Base-by-base conservation (phyloP, 2,329 filamentous ascomycete species). In the Colletotrichum endophyticum region DNA sequence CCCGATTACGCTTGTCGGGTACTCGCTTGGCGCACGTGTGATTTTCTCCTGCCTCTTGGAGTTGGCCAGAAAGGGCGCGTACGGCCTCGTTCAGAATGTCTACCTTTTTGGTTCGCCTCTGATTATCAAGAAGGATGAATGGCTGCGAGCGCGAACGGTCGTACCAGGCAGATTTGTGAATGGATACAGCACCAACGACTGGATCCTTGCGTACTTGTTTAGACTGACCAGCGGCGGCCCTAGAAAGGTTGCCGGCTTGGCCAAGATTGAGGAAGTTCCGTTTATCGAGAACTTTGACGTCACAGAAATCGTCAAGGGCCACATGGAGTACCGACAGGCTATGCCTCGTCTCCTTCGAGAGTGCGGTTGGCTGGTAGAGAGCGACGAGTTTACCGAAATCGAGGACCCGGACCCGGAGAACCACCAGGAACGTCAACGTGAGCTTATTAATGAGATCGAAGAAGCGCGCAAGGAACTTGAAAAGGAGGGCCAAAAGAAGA, bases 371-470 rank as follows among this genome's bases (percentile, higher is more conserved):
- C 87, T 94, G 70, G 95, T 99, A 5, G 94, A 98, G 81, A 96
- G 94, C 78, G 96, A 98, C 80, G 96, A 99, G 83, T 99, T 99
- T 82, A 93, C 92, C 1, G 97, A 99, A 85, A 99, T 99, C 76
- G 97, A 99, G 83, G 97, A 99, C 80, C 96, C 97, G 0, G 97
- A 99, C 81, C 97, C 97, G 1, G 97, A 99, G 0, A 96, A 98
- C 80, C 96, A 99, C 85, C 90, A 92, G 67, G 91, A 95, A 83
- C 91, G 96, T 64, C 97, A 99, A 85, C 91, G 96, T 72, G 96
- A 99, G 85, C 91, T 99, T 57, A 98, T 99, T 83, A 96, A 94
- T 80, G 97, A 99, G 85, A 98, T 99, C 69, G 96, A 99, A 83
- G 96, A 98, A 85, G 97, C 97, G 8, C 92, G 97, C 49, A 96